Evolutionary conservation across 2,329 filamentous ascomycete genomes (phyloP), one percentile per base, ranked within the genome.

Genomic region (Apiospora aurea): DNA sequence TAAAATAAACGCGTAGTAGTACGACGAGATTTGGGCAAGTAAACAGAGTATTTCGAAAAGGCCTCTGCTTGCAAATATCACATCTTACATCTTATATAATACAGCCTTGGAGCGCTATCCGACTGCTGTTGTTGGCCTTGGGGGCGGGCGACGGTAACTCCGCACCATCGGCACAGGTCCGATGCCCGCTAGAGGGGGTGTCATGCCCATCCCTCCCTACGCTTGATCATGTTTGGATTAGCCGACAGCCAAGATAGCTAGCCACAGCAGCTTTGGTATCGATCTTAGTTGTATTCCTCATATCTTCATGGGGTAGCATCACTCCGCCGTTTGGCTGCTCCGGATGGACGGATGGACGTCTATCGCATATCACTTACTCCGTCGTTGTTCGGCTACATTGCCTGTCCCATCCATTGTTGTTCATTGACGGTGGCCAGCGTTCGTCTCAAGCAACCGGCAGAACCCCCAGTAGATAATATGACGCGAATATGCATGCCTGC

Each of bases 241-340:
- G 57, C 29, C 57, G 41, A n/a, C 57, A 24, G 10, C 57, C 57
- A 41, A 64, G 57, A 64, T 64, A 64, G 57, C 34, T 64, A 64
- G 57, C 34, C 57, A 41, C 57, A 34, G 38, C 6, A 34, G 44
- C 14, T 34, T 14, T 38, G 1, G 44, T 46, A 16, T 18, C 18
- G 21, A 46, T 1, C 51, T 57, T 34, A n/a, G n/a, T n/a, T 14
- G 24, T 13, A 14, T 24, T 51, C n/a, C n/a, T 57, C 26, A 5
- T 38, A 61, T 21, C 29, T 38, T 21, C 16, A 38, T 29, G 16
- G 21, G 53, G 53, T 61, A 38, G 29, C 16, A 61, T 61, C 53
- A 21, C 29, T 21, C 29, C 16, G 29, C 53, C n/a, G 5, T 29
- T 61, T 61, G 29, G 26, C 53, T 21, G 53, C 29, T 61, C 53